A percentile compares a stretch with the other conserved stretches of the same genome.
Evolutionary conservation across 2,329 filamentous ascomycete species (phyloP).

Genomic region (Aspergillus costaricaensis): DNA sequence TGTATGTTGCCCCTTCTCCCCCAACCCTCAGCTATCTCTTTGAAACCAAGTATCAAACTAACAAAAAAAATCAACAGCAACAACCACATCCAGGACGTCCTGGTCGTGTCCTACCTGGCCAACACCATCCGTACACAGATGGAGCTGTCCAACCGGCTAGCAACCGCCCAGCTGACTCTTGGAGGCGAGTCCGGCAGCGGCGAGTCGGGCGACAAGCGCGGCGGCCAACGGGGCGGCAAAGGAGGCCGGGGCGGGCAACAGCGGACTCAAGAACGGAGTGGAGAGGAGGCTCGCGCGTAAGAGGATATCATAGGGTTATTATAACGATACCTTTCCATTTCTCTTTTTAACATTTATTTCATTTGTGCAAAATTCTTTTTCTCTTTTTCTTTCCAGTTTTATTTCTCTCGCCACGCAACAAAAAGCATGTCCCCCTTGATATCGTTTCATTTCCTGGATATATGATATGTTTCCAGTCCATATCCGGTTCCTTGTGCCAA

Average conservation of each 20-base stretch:
- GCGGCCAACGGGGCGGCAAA: conserved; percentile 46
- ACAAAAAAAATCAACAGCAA: conserved; percentile 59
- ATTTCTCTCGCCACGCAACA: conserved; percentile 2
- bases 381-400: conserved; percentile 10
- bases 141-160: conserved; percentile 92
- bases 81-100: conserved; percentile 98
- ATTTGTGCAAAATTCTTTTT: conserved; percentile 7
- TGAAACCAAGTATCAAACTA: conserved; percentile 26
- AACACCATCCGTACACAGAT: conserved; percentile 99
- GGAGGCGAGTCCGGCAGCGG: conserved; percentile 47
- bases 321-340: conserved; percentile 26
- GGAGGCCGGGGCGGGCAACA: conserved; percentile 42
- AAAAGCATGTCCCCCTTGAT: neutral
- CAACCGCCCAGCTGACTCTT: conserved; percentile 70
- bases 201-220: conserved; percentile 40
- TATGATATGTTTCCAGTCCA: no score
- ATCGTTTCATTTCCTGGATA: no score
- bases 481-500: no score
- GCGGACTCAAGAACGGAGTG: conserved; percentile 40
- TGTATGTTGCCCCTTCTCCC: conserved; percentile 54
- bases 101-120: conserved; percentile 96
- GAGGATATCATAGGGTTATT: conserved; percentile 17
- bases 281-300: conserved; percentile 43
- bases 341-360: conserved; percentile 12
- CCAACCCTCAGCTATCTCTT: neutral